Conservation (phyloP, 805 yeast genomes). For the Candida glaebosa region DNA sequence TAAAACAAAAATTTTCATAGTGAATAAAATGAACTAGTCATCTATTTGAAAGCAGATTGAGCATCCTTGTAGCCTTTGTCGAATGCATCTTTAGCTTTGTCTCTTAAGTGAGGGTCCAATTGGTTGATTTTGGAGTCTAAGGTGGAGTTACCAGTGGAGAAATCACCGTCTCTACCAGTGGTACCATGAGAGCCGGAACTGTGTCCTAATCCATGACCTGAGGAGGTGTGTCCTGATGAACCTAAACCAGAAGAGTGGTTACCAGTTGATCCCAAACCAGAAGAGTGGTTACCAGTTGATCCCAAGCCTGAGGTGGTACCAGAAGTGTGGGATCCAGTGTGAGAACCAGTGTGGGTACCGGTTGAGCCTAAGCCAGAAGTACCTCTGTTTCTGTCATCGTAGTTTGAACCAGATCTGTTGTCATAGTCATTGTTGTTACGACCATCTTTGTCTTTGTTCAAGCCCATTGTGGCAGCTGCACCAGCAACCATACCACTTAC, state of each 20-base stretch:
- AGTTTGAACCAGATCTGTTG: constrained; percentile 7
- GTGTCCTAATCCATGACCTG: neutral
- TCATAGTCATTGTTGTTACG: constrained; percentile 14
- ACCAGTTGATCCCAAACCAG: constrained; percentile 1
- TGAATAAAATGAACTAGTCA: neutral
- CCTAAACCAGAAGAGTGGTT: constrained; percentile 1
- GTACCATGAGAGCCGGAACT: constrained; percentile 8
- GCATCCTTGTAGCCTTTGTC: constrained; percentile 39
- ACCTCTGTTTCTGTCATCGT: constrained; percentile 1
- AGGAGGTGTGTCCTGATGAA: neutral
- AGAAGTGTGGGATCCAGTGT: constrained; percentile 4
- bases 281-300: neutral
- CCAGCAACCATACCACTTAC: constrained; percentile 12
- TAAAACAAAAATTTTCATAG: too few relatives aligned
- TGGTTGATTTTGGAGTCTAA: constrained; percentile 33
- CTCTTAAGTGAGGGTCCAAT: constrained; percentile 31
- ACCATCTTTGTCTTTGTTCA: constrained; percentile 6
- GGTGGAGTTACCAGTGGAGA: constrained; percentile 33
- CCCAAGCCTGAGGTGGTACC: neutral
- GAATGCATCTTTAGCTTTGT: constrained; percentile 39
- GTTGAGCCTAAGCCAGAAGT: constrained; percentile 6
- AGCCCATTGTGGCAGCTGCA: constrained; percentile 12
- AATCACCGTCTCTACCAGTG: constrained; percentile 16
- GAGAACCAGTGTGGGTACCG: constrained; percentile 5
- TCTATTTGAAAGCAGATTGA: constrained; percentile 20